phyloP scores from a whole-genome alignment of 352 stramenopile genomes.

The Thalassiosira mediterranea region DNA sequence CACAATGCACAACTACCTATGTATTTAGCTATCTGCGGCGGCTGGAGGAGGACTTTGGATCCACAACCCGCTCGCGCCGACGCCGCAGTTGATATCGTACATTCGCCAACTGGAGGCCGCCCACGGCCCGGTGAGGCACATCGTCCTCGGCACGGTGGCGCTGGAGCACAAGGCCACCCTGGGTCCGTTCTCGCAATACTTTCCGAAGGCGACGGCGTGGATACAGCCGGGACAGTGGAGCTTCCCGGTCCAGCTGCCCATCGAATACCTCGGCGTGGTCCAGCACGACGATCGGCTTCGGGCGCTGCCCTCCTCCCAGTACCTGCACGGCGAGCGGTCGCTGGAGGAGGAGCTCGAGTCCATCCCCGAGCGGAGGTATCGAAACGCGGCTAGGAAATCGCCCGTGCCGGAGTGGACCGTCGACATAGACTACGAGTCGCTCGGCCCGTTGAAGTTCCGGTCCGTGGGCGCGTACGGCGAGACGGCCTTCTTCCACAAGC shows the following conservation, averaged over 20 bases:
- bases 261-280: slow-evolving; percentile 66
- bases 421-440: slow-evolving; percentile 81
- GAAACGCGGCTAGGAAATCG: slow-evolving; percentile 36
- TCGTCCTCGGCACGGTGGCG: slow-evolving; percentile 84
- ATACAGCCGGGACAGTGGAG: slow-evolving; percentile 83
- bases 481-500: slow-evolving; percentile 86
- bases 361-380: slow-evolving; percentile 31
- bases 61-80: slow-evolving; percentile 85
- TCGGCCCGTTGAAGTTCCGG: slow-evolving; percentile 79
- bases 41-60: slow-evolving; percentile 78
- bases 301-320: slow-evolving; percentile 35
- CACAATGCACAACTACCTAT: background rate
- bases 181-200: slow-evolving; percentile 79
- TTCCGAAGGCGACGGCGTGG: slow-evolving; percentile 79
- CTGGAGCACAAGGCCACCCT: slow-evolving; percentile 86
- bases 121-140: slow-evolving; percentile 80
- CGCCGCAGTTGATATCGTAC: slow-evolving; percentile 74
- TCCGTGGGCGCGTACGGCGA: slow-evolving; percentile 82
- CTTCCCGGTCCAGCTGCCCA: slow-evolving; percentile 71
- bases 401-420: slow-evolving; percentile 67
- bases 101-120: slow-evolving; percentile 71
- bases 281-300: slow-evolving; percentile 57
- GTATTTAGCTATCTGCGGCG: slow-evolving; percentile 31
- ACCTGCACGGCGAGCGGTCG: slow-evolving; percentile 26
- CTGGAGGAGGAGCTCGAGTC: slow-evolving; percentile 26